phyloP scores from a whole-genome alignment of 108 stramenopile genomes.

The Seminavis robusta region DNA sequence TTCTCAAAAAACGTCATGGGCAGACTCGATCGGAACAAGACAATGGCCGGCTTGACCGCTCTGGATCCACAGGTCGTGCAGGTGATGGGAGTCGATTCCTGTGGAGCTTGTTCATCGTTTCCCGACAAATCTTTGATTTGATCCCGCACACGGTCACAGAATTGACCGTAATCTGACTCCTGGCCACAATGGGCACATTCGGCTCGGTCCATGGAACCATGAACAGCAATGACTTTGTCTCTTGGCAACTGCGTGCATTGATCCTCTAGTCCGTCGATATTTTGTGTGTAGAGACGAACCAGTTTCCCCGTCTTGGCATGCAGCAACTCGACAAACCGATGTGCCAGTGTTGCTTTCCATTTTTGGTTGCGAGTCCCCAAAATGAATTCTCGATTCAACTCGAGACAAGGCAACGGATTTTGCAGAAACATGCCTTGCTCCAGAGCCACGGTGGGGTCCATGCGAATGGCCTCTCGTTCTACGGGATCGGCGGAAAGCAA shows the following conservation, averaged over 20 bases:
- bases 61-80: slow-evolving; percentile 57
- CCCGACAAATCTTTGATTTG: slow-evolving; percentile 80
- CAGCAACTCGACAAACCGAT: slow-evolving; percentile 81
- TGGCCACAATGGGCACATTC: slow-evolving; percentile 72
- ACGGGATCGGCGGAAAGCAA: slow-evolving; percentile 41
- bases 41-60: slow-evolving; percentile 83
- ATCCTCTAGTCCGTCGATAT: slow-evolving; percentile 94
- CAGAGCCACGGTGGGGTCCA: slow-evolving; percentile 59
- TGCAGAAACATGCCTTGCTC: slow-evolving; percentile 71
- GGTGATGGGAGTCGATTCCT: slow-evolving; percentile 51
- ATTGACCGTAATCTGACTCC: slow-evolving; percentile 50
- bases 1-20: slow-evolving; percentile 66
- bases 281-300: slow-evolving; percentile 89
- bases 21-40: slow-evolving; percentile 70
- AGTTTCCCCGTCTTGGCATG: slow-evolving; percentile 67
- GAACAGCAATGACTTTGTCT: slow-evolving; percentile 73
- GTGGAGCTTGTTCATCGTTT: slow-evolving; percentile 53
- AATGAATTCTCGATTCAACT: slow-evolving; percentile 80
- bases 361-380: slow-evolving; percentile 55
- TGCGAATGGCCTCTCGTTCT: slow-evolving; percentile 39
- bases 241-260: slow-evolving; percentile 62
- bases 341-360: slow-evolving; percentile 82
- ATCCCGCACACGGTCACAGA: slow-evolving; percentile 43
- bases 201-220: slow-evolving; percentile 83
- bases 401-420: slow-evolving; percentile 83